These are phyloP conservation scores for Sclerotinia glacialis DNA, from an alignment of 2,329 filamentous ascomycete species.

Conservation along the genomic window DNA sequence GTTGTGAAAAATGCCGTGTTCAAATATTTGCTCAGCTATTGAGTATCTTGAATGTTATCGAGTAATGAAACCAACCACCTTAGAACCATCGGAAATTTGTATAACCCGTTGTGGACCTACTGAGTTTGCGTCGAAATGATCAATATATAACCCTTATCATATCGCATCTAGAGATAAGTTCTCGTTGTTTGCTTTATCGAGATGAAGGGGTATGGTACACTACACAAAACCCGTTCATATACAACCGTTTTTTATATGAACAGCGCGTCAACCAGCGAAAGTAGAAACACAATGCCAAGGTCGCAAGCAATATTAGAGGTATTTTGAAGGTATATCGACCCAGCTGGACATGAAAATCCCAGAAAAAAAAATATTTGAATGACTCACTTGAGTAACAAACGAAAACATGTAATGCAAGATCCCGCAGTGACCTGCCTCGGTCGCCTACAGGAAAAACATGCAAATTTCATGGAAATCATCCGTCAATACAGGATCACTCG, in stretches of 20 bases:
- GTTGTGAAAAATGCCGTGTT: constrained; percentile 21
- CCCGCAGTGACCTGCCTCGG: constrained; percentile 12
- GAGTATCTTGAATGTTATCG: background rate
- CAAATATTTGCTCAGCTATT: constrained; percentile 17
- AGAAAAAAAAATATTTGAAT: background rate
- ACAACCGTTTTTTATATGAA: background rate
- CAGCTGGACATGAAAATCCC: constrained; percentile 10
- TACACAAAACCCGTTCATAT: constrained; percentile 3
- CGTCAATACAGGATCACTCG: constrained; percentile 30
- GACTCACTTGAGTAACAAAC: constrained; percentile 13
- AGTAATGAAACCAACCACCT: background rate
- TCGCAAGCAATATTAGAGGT: background rate
- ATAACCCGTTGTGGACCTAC: background rate
- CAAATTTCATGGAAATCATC: constrained; percentile 18
- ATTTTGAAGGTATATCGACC: background rate
- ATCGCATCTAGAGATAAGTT: background rate
- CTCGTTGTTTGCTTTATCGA: constrained; percentile 9
- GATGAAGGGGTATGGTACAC: background rate
- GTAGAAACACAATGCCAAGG: background rate
- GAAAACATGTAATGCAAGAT: constrained; percentile 14
- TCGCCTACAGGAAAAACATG: constrained; percentile 12
- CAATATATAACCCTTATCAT: background rate
- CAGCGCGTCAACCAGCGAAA: background rate
- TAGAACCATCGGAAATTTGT: background rate
- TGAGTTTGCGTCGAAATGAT: background rate